A percentile compares a stretch with the other conserved stretches of the same genome.
Conservation (phyloP, 2,329 filamentous ascomycete species). For the Colletotrichum truncatum region DNA sequence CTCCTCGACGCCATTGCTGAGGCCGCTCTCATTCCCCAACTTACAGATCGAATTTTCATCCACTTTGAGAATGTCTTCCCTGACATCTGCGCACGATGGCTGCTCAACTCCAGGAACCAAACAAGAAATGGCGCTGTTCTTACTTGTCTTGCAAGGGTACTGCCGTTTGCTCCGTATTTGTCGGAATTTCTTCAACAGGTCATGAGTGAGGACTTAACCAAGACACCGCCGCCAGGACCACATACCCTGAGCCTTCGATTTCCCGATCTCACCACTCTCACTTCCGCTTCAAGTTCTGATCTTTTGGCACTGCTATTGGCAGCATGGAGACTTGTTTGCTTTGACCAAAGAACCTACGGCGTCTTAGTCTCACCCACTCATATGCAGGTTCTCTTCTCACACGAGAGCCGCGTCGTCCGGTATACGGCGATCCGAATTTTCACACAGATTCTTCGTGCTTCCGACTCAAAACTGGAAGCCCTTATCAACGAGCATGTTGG, state of each 20-base stretch:
- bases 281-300: conserved; percentile 20
- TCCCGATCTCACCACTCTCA: conserved; percentile 15
- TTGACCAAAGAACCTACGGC: conserved; percentile 75
- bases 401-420: conserved; percentile 68
- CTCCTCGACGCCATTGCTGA: conserved; percentile 78
- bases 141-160: conserved; percentile 78
- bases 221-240: not conserved
- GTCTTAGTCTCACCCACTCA: conserved; percentile 70
- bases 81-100: conserved; percentile 86
- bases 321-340: conserved; percentile 81
- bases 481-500: conserved; percentile 75
- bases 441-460: conserved; percentile 79
- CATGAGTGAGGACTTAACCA: conserved; percentile 34
- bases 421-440: conserved; percentile 87
- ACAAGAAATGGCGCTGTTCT: conserved; percentile 58
- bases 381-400: conserved; percentile 74
- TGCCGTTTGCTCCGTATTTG: conserved; percentile 85
- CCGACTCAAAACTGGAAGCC: conserved; percentile 80
- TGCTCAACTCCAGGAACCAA: conserved; percentile 55
- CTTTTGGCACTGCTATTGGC: conserved; percentile 66
- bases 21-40: conserved; percentile 73
- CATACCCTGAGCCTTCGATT: conserved; percentile 25
- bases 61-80: conserved; percentile 80
- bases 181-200: conserved; percentile 73
- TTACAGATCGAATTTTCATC: conserved; percentile 78